phyloP scores from a whole-genome alignment of 2,329 filamentous ascomycete species.

The Phyllachora maydis region DNA sequence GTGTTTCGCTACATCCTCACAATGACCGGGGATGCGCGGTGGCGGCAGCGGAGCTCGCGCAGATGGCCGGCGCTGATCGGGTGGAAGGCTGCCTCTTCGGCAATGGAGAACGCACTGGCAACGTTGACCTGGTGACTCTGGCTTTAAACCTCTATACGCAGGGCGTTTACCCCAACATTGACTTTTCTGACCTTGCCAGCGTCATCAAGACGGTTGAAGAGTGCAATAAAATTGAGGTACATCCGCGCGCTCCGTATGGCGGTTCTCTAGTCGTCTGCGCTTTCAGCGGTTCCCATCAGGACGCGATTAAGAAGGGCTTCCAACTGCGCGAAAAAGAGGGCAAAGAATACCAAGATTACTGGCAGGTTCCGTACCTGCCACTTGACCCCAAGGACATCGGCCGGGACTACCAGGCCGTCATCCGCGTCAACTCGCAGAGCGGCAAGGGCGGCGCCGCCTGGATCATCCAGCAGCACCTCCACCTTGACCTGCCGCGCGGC shows the following conservation, averaged over 20 bases:
- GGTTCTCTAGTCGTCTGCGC: constrained; percentile 83
- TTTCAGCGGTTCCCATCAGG: constrained; percentile 83
- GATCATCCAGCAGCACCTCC: constrained; percentile 76
- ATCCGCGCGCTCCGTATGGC: constrained; percentile 76
- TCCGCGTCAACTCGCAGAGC: constrained; percentile 90
- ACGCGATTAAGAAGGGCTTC: constrained; percentile 91
- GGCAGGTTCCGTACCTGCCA: constrained; percentile 81
- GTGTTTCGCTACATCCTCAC: constrained; percentile 80
- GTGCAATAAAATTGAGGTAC: constrained; percentile 87
- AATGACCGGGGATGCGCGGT: constrained; percentile 85
- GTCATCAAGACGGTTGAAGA: constrained; percentile 81
- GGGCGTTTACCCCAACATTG: constrained; percentile 64
- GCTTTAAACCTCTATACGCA: constrained; percentile 91
- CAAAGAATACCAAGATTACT: constrained; percentile 41
- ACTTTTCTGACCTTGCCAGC: constrained; percentile 74
- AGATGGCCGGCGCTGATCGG: constrained; percentile 90
- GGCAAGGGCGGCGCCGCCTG: constrained; percentile 90
- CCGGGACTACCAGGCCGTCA: constrained; percentile 92
- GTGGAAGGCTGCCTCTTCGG: constrained; percentile 90
- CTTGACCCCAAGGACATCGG: constrained; percentile 87
- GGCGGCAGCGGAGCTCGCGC: constrained; percentile 75
- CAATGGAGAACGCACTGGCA: constrained; percentile 89
- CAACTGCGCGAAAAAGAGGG: constrained; percentile 42
- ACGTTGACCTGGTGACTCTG: constrained; percentile 84
- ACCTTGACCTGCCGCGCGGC: constrained; percentile 81